Base-by-base conservation (phyloP, 169 alveolate genomes). In the Plasmodium relictum region DNA sequence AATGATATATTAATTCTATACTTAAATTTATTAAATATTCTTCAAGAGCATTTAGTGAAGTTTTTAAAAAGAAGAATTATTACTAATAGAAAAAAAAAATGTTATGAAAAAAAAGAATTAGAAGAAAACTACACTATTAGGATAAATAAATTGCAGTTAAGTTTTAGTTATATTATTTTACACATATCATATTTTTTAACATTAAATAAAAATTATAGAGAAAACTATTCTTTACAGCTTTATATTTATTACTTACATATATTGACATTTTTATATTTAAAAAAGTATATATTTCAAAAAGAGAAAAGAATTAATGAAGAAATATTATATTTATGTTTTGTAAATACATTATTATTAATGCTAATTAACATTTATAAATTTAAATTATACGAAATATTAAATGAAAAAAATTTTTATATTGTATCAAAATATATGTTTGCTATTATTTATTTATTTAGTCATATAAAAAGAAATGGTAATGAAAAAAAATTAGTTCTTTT, bases 181-280 rank as follows among this genome's bases (percentile, higher is more conserved):
- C 90, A 80, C 41, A 18, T 80, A 26, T 50, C 90, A 14, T 80
- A 68, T 68, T 80, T 80, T 59, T 26, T 80, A 12, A 31, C 85
- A 14, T 41, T 80, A 54, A 80, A 61, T 68, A 56, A 37, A n/a
- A 56, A 80, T 7, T 0, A 56, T 5, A 56, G 68, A 20, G 45
- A 68, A 20, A 71, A 20, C 16, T 6, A 6, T 7, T 10, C 71
- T 0, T 42, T 80, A 14, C 8, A 56, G 45, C 7, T 50, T 6
- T 56, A 50, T 44, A 12, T 80, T 8, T 59, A 80, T 58, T 59
- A 80, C 39, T 6, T 80, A 44, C 90, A 80, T 48, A 18, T 80
- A 37, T 24, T 54, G 9, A 80, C 90, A 68, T 80, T 80, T 80
- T 7, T 80, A 61, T 45, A 37, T 4, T 71, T 80, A 20, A 56